Percentiles rank a stretch among this genome's conserved stretches.
Conservation (phyloP, 2,329 filamentous ascomycete species). For the Colletotrichum ledebouriae region DNA sequence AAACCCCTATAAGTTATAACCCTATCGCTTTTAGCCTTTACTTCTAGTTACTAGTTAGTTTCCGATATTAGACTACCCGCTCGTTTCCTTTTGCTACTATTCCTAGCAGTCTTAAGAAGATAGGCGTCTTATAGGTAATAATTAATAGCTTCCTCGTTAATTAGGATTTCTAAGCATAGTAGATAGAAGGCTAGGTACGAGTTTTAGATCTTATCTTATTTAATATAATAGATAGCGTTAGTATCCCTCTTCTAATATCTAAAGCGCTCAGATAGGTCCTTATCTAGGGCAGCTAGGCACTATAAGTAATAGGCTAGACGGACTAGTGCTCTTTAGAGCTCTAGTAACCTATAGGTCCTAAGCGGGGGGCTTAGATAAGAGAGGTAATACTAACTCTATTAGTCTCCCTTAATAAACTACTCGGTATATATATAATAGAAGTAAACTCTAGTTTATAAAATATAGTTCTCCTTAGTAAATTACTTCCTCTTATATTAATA, state of each 20-base stretch:
- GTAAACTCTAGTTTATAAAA: not conserved
- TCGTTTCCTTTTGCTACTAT: not conserved
- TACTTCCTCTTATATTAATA: not conserved
- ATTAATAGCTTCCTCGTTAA: constrained; percentile 1
- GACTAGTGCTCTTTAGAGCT: not conserved
- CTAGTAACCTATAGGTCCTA: not conserved
- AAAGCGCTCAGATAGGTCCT: not conserved
- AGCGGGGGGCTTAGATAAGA: not conserved
- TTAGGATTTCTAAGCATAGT: constrained; percentile 1
- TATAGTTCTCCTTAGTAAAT: not conserved
- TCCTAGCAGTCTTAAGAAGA: not conserved
- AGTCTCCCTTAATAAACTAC: not conserved
- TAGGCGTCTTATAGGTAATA: not conserved
- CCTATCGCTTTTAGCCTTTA: not conserved
- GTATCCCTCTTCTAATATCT: not conserved
- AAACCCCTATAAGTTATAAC: not conserved
- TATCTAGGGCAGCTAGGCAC: not conserved
- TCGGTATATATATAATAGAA: constrained; percentile 1
- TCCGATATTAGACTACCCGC: not conserved
- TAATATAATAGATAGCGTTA: not conserved
- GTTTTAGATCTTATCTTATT: not conserved
- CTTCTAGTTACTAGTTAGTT: too few relatives aligned
- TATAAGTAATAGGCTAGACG: not conserved
- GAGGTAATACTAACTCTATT: not conserved
- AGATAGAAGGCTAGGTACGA: not conserved